phyloP scores from a whole-genome alignment of 2,329 filamentous ascomycete genomes.

The Trichoderma breve region DNA sequence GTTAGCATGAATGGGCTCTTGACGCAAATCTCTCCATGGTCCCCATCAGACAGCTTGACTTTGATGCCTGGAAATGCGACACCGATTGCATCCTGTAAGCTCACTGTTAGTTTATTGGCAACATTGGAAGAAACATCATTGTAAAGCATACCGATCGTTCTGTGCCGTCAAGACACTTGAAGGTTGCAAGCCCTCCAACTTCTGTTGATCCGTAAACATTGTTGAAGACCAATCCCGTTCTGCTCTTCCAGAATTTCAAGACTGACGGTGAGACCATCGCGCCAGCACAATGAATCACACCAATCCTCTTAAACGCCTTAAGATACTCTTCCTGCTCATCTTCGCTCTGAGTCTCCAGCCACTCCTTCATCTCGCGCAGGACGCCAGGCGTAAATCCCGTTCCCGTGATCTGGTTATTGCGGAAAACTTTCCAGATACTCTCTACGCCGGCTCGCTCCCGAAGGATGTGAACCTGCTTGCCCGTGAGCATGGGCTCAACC shows the following conservation, averaged over 20 bases:
- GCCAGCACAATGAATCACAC: constrained; percentile 3
- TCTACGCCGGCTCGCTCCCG: constrained; percentile 14
- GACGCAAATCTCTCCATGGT: constrained; percentile 25
- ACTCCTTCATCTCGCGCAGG: constrained; percentile 23
- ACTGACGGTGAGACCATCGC: constrained; percentile 10
- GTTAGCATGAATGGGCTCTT: constrained; percentile 23
- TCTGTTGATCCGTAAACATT: constrained; percentile 24
- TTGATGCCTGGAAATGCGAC: constrained; percentile 13
- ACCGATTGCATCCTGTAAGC: constrained; percentile 18
- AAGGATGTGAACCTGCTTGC: constrained; percentile 22
- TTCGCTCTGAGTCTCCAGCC: neutral
- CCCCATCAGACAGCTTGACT: constrained; percentile 22
- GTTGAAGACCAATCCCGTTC: constrained; percentile 18
- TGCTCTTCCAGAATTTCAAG: constrained; percentile 22
- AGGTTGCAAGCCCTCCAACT: constrained; percentile 8
- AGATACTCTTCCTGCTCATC: constrained; percentile 19
- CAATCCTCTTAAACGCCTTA: constrained; percentile 12
- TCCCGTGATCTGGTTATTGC: constrained; percentile 18
- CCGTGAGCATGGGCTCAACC: constrained; percentile 20
- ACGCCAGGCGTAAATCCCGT: constrained; percentile 20
- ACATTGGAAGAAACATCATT: neutral
- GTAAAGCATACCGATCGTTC: constrained; percentile 1
- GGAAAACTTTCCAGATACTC: constrained; percentile 21
- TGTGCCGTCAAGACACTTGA: constrained; percentile 6
- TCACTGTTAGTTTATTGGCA: neutral